These are phyloP conservation scores for Knoxia roxburghii DNA, from an alignment of 257 asterid genomes.

Conservation along the genomic window DNA sequence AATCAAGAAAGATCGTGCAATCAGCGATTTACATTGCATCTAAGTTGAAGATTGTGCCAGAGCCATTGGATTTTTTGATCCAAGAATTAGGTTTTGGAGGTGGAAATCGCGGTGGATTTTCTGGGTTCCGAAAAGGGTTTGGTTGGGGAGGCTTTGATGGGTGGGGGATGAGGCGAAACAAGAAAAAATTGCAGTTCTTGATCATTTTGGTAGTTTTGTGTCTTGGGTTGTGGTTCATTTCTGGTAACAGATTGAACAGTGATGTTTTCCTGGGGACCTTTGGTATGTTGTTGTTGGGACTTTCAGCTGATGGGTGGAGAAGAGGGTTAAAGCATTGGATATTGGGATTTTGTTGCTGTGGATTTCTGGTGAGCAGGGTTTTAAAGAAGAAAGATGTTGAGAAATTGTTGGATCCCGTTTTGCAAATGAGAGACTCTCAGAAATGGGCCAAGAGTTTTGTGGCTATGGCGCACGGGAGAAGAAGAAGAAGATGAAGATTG, in stretches of 20 bases:
- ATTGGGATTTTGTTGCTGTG: slow-evolving; percentile 70
- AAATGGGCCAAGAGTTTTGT: slow-evolving; percentile 11
- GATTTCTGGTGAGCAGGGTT: slow-evolving; percentile 41
- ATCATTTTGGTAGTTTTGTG: slow-evolving; percentile 35
- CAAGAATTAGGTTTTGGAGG: slow-evolving; percentile 61
- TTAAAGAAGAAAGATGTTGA: slow-evolving; percentile 39
- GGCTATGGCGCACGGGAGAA: neutral
- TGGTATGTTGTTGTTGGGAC: slow-evolving; percentile 51
- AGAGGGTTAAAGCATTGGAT: slow-evolving; percentile 56
- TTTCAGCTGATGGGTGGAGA: slow-evolving; percentile 52
- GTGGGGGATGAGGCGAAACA: slow-evolving; percentile 33
- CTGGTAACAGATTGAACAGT: slow-evolving; percentile 35
- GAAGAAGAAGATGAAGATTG: slow-evolving; percentile 3
- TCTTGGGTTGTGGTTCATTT: slow-evolving; percentile 38
- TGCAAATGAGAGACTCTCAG: slow-evolving; percentile 34
- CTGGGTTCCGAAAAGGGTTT: slow-evolving; percentile 39
- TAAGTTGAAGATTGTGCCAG: slow-evolving; percentile 55
- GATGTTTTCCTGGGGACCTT: slow-evolving; percentile 33
- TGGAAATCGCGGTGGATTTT: slow-evolving; percentile 39
- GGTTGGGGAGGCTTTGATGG: slow-evolving; percentile 57
- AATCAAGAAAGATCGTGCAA: slow-evolving; percentile 42
- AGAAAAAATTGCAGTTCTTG: slow-evolving; percentile 31
- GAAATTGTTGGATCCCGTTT: slow-evolving; percentile 12
- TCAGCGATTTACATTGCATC: slow-evolving; percentile 68
- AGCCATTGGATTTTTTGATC: slow-evolving; percentile 49